phyloP scores from a whole-genome alignment of 495 filamentous ascomycete genomes.

The Pseudomonodictys pantanalensis region DNA sequence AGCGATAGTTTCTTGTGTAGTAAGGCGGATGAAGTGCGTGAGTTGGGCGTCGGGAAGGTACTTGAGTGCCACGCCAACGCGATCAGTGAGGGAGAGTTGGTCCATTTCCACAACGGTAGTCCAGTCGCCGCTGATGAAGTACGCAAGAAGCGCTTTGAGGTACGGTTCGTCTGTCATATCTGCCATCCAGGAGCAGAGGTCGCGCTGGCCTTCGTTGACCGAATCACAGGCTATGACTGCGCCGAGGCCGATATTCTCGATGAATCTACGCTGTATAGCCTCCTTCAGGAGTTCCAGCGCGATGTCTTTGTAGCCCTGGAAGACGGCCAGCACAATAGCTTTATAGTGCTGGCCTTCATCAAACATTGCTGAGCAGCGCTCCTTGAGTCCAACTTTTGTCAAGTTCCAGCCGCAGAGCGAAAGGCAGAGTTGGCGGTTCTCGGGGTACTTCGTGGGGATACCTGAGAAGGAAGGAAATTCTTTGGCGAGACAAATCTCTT shows the following conservation, averaged over 20 bases:
- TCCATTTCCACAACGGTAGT: conserved; percentile 72
- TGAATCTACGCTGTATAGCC: conserved; percentile 34
- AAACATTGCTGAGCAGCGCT: conserved; percentile 52
- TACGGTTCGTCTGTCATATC: conserved; percentile 76
- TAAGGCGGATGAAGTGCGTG: conserved; percentile 63
- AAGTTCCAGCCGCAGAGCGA: conserved; percentile 73
- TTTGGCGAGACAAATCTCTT: conserved; percentile 48
- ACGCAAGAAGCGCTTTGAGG: conserved; percentile 84
- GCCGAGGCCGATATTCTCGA: conserved; percentile 46
- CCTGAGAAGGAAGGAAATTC: conserved; percentile 50
- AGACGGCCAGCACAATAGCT: conserved; percentile 48
- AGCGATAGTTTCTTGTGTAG: conserved; percentile 60
- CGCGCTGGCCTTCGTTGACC: conserved; percentile 46
- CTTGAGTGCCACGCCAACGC: conserved; percentile 79
- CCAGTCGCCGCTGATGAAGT: conserved; percentile 88
- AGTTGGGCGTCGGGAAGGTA: conserved; percentile 79
- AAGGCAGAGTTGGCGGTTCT: conserved; percentile 76
- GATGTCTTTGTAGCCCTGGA: conserved; percentile 42
- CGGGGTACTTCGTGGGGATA: conserved; percentile 60
- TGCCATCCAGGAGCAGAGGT: conserved; percentile 56
- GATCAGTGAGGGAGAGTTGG: conserved; percentile 79
- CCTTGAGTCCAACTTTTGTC: conserved; percentile 59
- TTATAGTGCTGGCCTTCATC: conserved; percentile 72
- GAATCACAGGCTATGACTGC: conserved; percentile 54
- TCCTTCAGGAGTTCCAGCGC: conserved; percentile 41